Conservation (phyloP, 345 rosid species). For the Acer negundo region DNA sequence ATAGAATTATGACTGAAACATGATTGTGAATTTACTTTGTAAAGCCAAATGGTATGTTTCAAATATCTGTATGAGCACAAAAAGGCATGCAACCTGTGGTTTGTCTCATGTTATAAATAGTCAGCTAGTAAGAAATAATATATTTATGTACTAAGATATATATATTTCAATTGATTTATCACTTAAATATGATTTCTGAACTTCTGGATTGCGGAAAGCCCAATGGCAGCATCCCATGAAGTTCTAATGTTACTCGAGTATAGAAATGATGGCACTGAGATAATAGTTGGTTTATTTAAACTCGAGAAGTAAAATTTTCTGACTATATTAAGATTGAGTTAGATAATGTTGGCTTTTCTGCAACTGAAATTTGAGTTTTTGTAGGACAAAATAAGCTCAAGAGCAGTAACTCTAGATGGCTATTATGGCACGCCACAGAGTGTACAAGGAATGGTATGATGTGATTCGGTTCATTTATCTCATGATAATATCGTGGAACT, state of each 20-base stretch:
- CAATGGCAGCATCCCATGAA: not conserved
- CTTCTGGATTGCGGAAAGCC: not conserved
- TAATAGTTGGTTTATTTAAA: not conserved
- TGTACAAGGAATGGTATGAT: slow-evolving; percentile 52
- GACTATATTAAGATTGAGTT: not conserved
- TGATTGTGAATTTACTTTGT: not conserved
- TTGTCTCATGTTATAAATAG: not conserved
- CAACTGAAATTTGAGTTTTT: slow-evolving; percentile 10
- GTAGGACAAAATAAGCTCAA: slow-evolving; percentile 50
- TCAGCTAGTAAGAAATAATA: not conserved
- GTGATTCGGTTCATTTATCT: slow-evolving; percentile 3
- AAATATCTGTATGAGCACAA: slow-evolving; percentile 30
- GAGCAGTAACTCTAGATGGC: slow-evolving; percentile 46
- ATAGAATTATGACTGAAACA: not conserved
- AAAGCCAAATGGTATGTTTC: not conserved
- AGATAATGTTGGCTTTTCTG: not conserved
- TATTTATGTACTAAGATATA: not conserved
- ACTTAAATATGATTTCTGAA: not conserved
- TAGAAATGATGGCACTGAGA: not conserved
- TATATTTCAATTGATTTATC: not conserved
- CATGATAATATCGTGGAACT: not conserved
- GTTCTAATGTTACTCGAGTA: not conserved
- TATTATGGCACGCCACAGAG: slow-evolving; percentile 48
- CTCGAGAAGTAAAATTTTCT: not conserved
- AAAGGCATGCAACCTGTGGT: slow-evolving; percentile 17